phyloP scores from a whole-genome alignment of 495 filamentous ascomycete genomes.

The Trichoderma reesei region DNA sequence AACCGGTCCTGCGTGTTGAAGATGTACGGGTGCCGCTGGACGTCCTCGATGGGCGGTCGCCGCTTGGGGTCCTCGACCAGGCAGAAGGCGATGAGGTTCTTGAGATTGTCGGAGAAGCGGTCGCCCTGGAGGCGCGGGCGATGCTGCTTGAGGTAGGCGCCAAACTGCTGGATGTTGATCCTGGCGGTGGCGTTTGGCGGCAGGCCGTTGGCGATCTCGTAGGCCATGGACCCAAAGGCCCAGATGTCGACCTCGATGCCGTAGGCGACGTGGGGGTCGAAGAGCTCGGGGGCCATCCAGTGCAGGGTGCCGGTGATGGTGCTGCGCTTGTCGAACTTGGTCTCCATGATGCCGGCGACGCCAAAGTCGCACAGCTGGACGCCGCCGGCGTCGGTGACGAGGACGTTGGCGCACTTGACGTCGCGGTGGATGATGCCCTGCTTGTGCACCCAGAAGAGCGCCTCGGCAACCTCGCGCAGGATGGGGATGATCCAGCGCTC shows the following conservation, averaged over 20 bases:
- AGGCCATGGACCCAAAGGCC: conserved; percentile 86
- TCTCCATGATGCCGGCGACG: conserved; percentile 79
- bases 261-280: conserved; percentile 45
- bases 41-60: conserved; percentile 59
- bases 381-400: conserved; percentile 77
- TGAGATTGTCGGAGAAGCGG: conserved; percentile 63
- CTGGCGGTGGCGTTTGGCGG: conserved; percentile 57
- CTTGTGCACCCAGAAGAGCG: conserved; percentile 77
- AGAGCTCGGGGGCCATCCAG: conserved; percentile 95
- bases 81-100: conserved; percentile 68
- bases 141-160: conserved; percentile 50
- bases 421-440: conserved; percentile 93
- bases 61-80: conserved; percentile 63
- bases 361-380: conserved; percentile 95
- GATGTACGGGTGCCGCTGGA: conserved; percentile 55
- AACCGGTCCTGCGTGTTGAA: conserved; percentile 53
- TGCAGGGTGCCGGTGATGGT: conserved; percentile 95
- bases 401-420: conserved; percentile 89
- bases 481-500: conserved; percentile 92
- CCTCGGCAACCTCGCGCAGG: conserved; percentile 75
- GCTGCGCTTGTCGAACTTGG: conserved; percentile 71
- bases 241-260: conserved; percentile 80
- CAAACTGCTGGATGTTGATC: conserved; percentile 42
- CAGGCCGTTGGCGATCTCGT: conserved; percentile 85
- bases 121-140: conserved; percentile 66